Base-by-base conservation (phyloP, 257 asterid genomes). In the Plantago ovata region DNA sequence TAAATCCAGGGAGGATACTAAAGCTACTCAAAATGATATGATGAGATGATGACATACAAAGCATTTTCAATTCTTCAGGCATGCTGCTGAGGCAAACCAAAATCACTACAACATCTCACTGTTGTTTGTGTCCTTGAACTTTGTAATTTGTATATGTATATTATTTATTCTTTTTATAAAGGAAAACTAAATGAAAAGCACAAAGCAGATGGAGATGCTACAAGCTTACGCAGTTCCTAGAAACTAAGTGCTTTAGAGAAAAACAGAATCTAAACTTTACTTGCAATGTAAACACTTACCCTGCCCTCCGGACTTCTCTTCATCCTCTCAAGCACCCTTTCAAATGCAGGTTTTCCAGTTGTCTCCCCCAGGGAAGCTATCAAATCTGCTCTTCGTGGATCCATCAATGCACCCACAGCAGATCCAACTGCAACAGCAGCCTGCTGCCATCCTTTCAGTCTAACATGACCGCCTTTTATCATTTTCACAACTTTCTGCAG, bases 321-420 rank as follows among this genome's bases (percentile, higher is more conserved):
- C 98, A 92, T 88, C 73, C 86, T 84, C 66, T 84, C 77, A 18
- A 92, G 88, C 48, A 92, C 87, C 73, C 86, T 78, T 65, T 85
- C 78, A 48, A 92, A 92, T 58, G 96, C 95, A 46, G 94, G 95
- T 64, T 64, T 77, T 22, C 98, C 97, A 2, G 97, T 92, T 6
- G 98, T 92, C 74, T 92, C 97, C 14, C 98, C 98, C 23, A 88
- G 69, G 2, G 98, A 95, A 77, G 95, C 95, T 50, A 92, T 88
- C 61, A 88, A 75, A 66, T 92, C 95, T 19, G 95, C 96, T 75
- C 96, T 75, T 54, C 98, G 74, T 3, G 95, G 98, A 73, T 92
- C 96, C 77, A 92, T 54, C 67, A 92, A 62, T 0, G 95, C 91
- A 53, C 96, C 98, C 10, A 88, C 71, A 1, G 97, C 95, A 24